Base-by-base conservation (phyloP, 345 rosid genomes). In the Odontarrhena argentea region DNA sequence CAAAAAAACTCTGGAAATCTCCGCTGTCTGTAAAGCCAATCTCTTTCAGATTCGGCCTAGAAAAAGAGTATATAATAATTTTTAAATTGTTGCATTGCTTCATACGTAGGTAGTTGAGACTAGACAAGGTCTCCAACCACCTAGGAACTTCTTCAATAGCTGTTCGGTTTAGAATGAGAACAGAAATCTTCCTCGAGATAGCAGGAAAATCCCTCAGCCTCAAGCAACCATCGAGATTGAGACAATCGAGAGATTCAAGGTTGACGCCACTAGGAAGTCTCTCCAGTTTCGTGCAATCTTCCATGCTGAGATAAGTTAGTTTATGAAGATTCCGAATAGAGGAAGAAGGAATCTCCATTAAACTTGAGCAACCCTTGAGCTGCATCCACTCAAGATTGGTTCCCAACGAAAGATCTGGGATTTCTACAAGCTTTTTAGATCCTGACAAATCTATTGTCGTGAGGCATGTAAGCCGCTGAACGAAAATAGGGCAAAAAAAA, bases 161-260 rank as follows among this genome's bases (percentile, higher is more conserved):
- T 28, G 32, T 28, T 28, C 4, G 32, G 32, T 28, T 28, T 28
- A 28, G 32, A 28, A 28, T 28, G 32, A 28, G 32, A 28, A 28
- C 2, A 4, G 32, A 28, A 28, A 28, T 4, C 32, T 51, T 51
- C 0, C 48, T 12, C 10, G 60, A 53, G 3, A 74, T 54, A 3
- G 46, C 22, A 12, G 69, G 74, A 15, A 74, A 63, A 2, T 1
- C 43, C 40, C 6, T 32, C 35, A 74, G 30, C 5, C 2, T 38
- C 11, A 8, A 24, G 71, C 82, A 79, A 0, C 53, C 44, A 9
- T 2, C 57, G 5, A 30, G 67, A 71, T 37, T 54, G 34, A 45
- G 41, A 58, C 41, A 44, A 14, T 34, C 55, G 22, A 50, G 42
- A 24, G 14, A 76, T 35, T 35, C 9, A 13, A 55, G 26, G 43